Percentiles rank a stretch among this genome's conserved stretches.
Conservation (phyloP, 306 rosid species). For the Trifolium repens region DNA sequence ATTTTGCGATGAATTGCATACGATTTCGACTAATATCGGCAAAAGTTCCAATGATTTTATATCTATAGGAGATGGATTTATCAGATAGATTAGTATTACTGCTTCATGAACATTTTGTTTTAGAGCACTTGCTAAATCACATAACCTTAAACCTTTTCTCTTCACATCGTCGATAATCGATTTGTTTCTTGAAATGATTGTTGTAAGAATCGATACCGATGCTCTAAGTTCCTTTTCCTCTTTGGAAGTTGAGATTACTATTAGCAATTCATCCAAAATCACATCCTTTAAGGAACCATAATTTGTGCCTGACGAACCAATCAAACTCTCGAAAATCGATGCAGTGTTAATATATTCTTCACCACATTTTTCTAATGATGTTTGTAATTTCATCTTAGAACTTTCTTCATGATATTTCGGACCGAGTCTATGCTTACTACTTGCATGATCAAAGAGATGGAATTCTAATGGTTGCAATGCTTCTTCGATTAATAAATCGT, state of each 20-base stretch:
- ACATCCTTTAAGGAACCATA: slow-evolving; percentile 67
- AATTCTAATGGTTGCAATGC: slow-evolving; percentile 43
- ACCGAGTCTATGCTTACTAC: slow-evolving; percentile 41
- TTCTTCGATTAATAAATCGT: slow-evolving; percentile 51
- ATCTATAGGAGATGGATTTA: slow-evolving; percentile 78
- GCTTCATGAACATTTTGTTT: slow-evolving; percentile 82
- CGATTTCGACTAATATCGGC: slow-evolving; percentile 71
- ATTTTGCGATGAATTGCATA: slow-evolving; percentile 61
- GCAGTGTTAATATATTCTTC: slow-evolving; percentile 69
- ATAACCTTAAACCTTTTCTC: slow-evolving; percentile 72
- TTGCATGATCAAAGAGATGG: slow-evolving; percentile 48
- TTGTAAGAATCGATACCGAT: slow-evolving; percentile 64
- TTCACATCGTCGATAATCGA: slow-evolving; percentile 71
- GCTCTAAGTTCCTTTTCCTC: slow-evolving; percentile 71
- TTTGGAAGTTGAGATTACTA: slow-evolving; percentile 70
- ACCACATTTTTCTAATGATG: slow-evolving; percentile 51
- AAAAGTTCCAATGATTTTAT: slow-evolving; percentile 67
- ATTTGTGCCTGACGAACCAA: slow-evolving; percentile 53
- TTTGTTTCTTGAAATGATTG: slow-evolving; percentile 67
- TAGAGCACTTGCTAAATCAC: slow-evolving; percentile 79
- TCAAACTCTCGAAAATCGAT: slow-evolving; percentile 60
- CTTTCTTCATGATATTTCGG: slow-evolving; percentile 48
- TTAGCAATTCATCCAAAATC: slow-evolving; percentile 69
- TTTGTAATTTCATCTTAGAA: slow-evolving; percentile 43
- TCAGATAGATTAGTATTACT: slow-evolving; percentile 68